These are phyloP conservation scores for Thyridium curvatum DNA, from an alignment of 2,329 filamentous ascomycete genomes.

Conservation along the genomic window DNA sequence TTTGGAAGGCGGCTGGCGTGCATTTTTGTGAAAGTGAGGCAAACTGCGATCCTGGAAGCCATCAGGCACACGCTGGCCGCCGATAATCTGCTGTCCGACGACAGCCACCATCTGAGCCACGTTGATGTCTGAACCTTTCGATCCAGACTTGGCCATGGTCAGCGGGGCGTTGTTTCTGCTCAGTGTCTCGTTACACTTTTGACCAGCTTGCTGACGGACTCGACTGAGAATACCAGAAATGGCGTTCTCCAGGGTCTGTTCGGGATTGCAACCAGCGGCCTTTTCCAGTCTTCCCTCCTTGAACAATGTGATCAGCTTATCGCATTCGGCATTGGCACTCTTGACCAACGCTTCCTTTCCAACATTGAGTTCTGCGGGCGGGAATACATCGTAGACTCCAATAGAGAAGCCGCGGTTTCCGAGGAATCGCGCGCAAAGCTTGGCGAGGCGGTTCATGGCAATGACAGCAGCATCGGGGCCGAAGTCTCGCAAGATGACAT, in stretches of 20 bases:
- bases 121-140: conserved; percentile 96
- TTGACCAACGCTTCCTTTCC: conserved; percentile 73
- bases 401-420: conserved; percentile 94
- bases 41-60: conserved; percentile 94
- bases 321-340: conserved; percentile 72
- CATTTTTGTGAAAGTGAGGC: conserved; percentile 92
- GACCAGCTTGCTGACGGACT: conserved; percentile 85
- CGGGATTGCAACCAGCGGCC: conserved; percentile 81
- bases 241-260: conserved; percentile 83
- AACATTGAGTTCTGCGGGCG: conserved; percentile 61
- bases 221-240: conserved; percentile 89
- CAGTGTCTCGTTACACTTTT: conserved; percentile 82
- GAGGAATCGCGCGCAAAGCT: conserved; percentile 80
- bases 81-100: conserved; percentile 97
- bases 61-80: conserved; percentile 84
- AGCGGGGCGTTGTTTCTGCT: conserved; percentile 89
- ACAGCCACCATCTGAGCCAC: conserved; percentile 98
- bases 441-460: conserved; percentile 91
- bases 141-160: conserved; percentile 95
- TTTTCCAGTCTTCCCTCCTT: conserved; percentile 78
- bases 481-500: conserved; percentile 91
- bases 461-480: conserved; percentile 82
- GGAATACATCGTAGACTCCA: conserved; percentile 90
- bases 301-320: conserved; percentile 76
- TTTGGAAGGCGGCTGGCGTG: conserved; percentile 86